Conservation (phyloP, 805 yeast genomes). For the Torulaspora indica region DNA sequence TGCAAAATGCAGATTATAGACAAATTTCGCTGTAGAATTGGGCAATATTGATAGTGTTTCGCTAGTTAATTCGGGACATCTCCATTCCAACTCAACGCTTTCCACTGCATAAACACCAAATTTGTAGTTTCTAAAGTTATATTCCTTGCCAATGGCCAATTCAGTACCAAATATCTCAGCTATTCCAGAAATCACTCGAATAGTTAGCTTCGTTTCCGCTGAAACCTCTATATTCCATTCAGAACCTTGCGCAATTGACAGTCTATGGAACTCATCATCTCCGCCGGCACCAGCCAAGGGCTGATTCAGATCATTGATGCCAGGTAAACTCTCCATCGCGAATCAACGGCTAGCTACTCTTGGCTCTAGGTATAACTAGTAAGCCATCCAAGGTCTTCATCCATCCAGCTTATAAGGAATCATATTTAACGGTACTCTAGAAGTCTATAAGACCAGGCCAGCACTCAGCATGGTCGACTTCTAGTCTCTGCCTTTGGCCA, state of each 20-base stretch:
- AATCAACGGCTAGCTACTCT: too few species aligned
- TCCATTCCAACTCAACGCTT: constrained; percentile 59
- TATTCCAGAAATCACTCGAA: constrained; percentile 52
- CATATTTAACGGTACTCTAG: constrained; percentile 2
- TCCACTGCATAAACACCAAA: constrained; percentile 55
- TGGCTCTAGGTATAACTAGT: too few species aligned
- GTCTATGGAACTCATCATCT: constrained; percentile 20
- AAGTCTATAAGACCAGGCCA: not conserved
- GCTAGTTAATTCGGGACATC: constrained; percentile 31
- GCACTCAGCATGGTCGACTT: not conserved
- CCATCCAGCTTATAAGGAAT: not conserved
- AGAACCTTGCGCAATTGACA: constrained; percentile 22
- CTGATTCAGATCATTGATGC: constrained; percentile 17
- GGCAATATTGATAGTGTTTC: constrained; percentile 44
- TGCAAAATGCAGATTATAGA: constrained; percentile 70
- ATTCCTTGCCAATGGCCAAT: constrained; percentile 64
- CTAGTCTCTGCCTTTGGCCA: constrained; percentile 26
- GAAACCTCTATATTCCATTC: constrained; percentile 36
- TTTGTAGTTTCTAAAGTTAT: constrained; percentile 51
- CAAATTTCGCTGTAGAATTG: constrained; percentile 66
- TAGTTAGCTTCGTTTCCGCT: constrained; percentile 39
- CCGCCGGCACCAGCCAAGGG: constrained; percentile 13
- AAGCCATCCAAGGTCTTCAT: not conserved
- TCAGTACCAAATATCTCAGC: constrained; percentile 95
- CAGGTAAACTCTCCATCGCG: constrained; percentile 22